A percentile compares a stretch with the other conserved stretches of the same genome.
Conservation (phyloP, 176 grass and related monocot genomes). For the Hordeum marinum region DNA sequence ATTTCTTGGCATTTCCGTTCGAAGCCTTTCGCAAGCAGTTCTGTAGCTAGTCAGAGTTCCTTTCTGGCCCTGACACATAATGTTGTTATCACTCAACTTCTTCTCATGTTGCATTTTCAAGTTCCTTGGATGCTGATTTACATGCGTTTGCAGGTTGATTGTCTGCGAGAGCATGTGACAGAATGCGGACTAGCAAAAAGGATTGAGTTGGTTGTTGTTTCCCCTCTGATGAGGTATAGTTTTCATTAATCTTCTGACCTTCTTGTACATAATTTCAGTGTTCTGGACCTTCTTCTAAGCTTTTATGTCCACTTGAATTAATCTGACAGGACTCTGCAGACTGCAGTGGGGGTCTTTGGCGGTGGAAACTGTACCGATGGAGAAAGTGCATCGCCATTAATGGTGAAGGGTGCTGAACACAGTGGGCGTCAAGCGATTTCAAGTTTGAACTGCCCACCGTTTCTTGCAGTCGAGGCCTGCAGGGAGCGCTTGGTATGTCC, state of each 20-base stretch:
- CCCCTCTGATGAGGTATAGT: constrained; percentile 71
- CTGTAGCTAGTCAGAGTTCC: no score
- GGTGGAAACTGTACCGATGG: constrained; percentile 51
- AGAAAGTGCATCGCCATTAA: constrained; percentile 31
- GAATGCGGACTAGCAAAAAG: constrained; percentile 42
- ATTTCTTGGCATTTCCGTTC: no score
- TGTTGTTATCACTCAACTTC: neutral
- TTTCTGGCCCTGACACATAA: neutral
- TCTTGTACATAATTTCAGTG: neutral
- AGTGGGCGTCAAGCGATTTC: constrained; percentile 46
- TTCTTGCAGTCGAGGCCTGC: constrained; percentile 75
- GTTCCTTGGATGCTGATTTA: neutral
- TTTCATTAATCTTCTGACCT: neutral
- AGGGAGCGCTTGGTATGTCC: constrained; percentile 73
- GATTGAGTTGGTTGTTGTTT: constrained; percentile 78
- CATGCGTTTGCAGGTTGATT: constrained; percentile 45
- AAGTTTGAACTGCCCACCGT: constrained; percentile 53
- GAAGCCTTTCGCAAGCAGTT: no score
- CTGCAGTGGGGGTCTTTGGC: constrained; percentile 89
- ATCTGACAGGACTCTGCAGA: constrained; percentile 76
- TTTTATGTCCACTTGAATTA: neutral
- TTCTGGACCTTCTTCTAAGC: neutral
- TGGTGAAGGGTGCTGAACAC: constrained; percentile 63
- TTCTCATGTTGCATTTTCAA: neutral
- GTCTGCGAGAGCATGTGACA: constrained; percentile 55